phyloP scores from a whole-genome alignment of 2,329 filamentous ascomycete species.

The Pseudopyricularia javanii region DNA sequence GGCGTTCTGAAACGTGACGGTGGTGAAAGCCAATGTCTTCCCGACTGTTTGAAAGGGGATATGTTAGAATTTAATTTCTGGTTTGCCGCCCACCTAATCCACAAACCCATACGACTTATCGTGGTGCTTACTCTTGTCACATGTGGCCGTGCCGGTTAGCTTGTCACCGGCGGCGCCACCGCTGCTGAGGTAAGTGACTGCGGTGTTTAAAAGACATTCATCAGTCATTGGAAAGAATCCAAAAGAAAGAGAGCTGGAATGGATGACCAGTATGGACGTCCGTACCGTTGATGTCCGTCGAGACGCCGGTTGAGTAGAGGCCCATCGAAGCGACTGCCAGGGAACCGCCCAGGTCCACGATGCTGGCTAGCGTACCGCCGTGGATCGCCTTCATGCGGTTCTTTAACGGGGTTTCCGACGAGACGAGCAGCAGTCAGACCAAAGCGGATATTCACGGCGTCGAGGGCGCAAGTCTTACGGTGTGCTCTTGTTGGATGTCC shows the following conservation, averaged over 20 bases:
- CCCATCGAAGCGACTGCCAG: slow-evolving; percentile 54
- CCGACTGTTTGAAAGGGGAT: slow-evolving; percentile 33
- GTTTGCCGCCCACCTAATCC: no score
- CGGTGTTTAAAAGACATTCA: not conserved
- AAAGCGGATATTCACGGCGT: not conserved
- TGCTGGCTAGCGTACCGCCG: slow-evolving; percentile 66
- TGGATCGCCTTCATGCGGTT: slow-evolving; percentile 68
- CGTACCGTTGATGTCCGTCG: slow-evolving; percentile 51
- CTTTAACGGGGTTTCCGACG: no score
- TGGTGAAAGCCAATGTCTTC: slow-evolving; percentile 51
- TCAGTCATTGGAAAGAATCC: not conserved
- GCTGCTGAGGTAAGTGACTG: slow-evolving; percentile 51
- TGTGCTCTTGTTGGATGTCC: slow-evolving; percentile 62
- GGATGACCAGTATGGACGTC: no score
- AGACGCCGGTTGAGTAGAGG: slow-evolving; percentile 49
- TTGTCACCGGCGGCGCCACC: slow-evolving; percentile 46
- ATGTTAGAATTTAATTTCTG: not conserved
- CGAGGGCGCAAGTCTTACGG: slow-evolving; percentile 34
- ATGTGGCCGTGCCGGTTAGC: slow-evolving; percentile 42
- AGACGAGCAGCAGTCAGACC: not conserved
- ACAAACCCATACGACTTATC: no score
- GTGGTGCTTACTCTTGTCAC: slow-evolving; percentile 42
- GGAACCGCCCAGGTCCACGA: slow-evolving; percentile 56
- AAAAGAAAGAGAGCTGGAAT: not conserved
- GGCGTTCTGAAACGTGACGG: slow-evolving; percentile 43